These are phyloP conservation scores for Amylostereum areolatum DNA, from an alignment of 1,284 basidiomycete genomes.

Conservation along the genomic window DNA sequence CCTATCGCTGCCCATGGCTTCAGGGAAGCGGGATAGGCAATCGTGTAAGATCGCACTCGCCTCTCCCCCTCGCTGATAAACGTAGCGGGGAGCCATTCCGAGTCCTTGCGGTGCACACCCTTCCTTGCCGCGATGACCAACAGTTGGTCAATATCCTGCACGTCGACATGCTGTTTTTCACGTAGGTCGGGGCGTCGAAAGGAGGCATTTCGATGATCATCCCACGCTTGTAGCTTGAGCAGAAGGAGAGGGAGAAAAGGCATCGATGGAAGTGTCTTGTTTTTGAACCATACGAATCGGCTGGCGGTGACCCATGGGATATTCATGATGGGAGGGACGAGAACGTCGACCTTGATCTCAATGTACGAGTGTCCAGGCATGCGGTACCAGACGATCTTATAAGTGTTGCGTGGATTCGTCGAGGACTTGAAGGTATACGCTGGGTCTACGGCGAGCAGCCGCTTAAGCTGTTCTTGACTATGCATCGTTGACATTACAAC, in stretches of 20 bases:
- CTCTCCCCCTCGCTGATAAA: not conserved
- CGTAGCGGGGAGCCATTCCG: not conserved
- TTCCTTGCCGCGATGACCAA: conserved; percentile 25
- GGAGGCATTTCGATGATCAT: conserved; percentile 33
- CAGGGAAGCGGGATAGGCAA: not conserved
- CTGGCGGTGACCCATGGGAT: conserved; percentile 31
- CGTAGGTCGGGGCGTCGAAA: conserved; percentile 22
- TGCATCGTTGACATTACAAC: conserved; percentile 32
- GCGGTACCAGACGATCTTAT: conserved; percentile 40
- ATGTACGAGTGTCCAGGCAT: conserved; percentile 15
- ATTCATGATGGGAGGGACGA: conserved; percentile 38
- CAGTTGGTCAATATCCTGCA: conserved; percentile 35
- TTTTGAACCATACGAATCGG: conserved; percentile 19
- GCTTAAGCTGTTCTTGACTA: conserved; percentile 36
- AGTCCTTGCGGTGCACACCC: conserved; percentile 1
- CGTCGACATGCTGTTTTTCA: conserved; percentile 35
- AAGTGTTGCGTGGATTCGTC: conserved; percentile 31
- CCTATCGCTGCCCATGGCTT: not conserved
- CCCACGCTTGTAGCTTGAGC: conserved; percentile 47
- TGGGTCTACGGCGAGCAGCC: conserved; percentile 26
- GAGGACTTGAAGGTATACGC: conserved; percentile 36
- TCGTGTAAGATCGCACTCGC: not conserved
- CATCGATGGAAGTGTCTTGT: conserved; percentile 32
- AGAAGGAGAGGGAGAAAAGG: conserved; percentile 39
- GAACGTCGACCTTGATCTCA: conserved; percentile 47